Conservation (phyloP, 2,329 filamentous ascomycete species). For the Monosporascus cannonballus region DNA sequence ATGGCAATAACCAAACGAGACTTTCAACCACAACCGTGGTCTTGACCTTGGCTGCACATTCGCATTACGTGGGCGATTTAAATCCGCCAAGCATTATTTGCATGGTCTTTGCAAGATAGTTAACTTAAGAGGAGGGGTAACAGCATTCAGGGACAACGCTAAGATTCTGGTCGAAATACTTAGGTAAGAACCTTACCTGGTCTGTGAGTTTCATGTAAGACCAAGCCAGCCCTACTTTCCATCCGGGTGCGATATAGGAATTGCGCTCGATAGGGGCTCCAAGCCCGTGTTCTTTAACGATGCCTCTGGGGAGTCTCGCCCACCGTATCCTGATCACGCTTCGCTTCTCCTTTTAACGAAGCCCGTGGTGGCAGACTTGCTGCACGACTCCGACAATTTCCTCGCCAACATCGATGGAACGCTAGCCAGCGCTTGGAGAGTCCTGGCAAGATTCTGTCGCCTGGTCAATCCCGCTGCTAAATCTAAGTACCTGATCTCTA, state of each 20-base stretch:
- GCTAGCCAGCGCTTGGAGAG: constrained; percentile 15
- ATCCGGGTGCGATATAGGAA: constrained; percentile 11
- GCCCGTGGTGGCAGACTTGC: not conserved
- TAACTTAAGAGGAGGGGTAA: constrained; percentile 29
- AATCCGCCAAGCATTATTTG: constrained; percentile 26
- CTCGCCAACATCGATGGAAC: constrained; percentile 7
- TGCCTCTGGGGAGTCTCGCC: constrained; percentile 2
- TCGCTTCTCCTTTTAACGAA: not conserved
- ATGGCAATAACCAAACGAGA: constrained; percentile 13
- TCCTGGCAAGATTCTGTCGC: constrained; percentile 17
- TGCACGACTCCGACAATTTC: not conserved
- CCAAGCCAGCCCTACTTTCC: not conserved
- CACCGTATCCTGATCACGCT: constrained; percentile 6
- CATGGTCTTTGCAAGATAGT: constrained; percentile 31
- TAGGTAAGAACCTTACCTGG: constrained; percentile 5
- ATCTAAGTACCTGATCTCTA: constrained; percentile 9
- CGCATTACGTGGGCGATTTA: constrained; percentile 22
- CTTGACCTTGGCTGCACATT: constrained; percentile 24
- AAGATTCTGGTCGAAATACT: constrained; percentile 29
- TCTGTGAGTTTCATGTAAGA: not conserved
- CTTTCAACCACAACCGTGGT: constrained; percentile 25
- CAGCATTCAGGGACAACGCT: constrained; percentile 20
- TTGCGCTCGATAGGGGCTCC: constrained; percentile 9
- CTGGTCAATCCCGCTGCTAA: constrained; percentile 20
- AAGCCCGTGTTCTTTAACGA: constrained; percentile 11